These are phyloP conservation scores for Ascochyta fabae DNA, from an alignment of 2,329 filamentous ascomycete genomes.

Conservation along the genomic window DNA sequence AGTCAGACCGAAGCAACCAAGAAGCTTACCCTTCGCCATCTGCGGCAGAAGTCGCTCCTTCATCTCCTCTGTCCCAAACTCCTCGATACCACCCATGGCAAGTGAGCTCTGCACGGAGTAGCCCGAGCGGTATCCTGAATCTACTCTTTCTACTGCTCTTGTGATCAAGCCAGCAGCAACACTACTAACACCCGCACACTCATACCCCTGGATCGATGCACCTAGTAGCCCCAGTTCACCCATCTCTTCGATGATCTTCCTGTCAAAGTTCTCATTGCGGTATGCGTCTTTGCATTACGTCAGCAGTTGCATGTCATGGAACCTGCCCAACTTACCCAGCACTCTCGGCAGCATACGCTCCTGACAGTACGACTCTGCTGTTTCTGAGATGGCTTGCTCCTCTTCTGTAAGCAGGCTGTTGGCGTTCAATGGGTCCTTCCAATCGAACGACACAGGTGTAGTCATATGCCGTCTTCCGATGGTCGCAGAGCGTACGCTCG, in stretches of 20 bases:
- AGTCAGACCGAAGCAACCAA: slow-evolving; percentile 88
- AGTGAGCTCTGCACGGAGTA: slow-evolving; percentile 94
- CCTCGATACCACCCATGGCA: slow-evolving; percentile 91
- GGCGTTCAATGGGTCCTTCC: slow-evolving; percentile 84
- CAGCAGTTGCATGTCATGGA: slow-evolving; percentile 6
- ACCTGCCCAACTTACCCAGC: slow-evolving; percentile 65
- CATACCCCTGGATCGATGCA: slow-evolving; percentile 85
- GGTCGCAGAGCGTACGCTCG: slow-evolving; percentile 34
- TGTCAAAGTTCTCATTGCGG: slow-evolving; percentile 84
- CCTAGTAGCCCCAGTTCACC: slow-evolving; percentile 88
- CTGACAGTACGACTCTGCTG: slow-evolving; percentile 92
- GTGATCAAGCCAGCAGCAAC: slow-evolving; percentile 91
- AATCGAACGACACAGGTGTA: slow-evolving; percentile 70
- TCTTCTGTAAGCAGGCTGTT: slow-evolving; percentile 85
- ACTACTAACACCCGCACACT: slow-evolving; percentile 84
- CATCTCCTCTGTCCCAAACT: slow-evolving; percentile 84
- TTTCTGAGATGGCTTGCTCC: slow-evolving; percentile 87
- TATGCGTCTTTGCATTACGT: slow-evolving; percentile 70
- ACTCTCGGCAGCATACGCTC: slow-evolving; percentile 85
- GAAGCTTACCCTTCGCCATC: slow-evolving; percentile 80
- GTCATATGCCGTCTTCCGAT: slow-evolving; percentile 51
- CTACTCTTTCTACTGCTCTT: slow-evolving; percentile 86
- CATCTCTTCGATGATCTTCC: slow-evolving; percentile 87
- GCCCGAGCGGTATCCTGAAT: slow-evolving; percentile 88
- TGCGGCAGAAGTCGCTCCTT: slow-evolving; percentile 83